Evolutionary conservation across 768 basidiomycete species (phyloP), one percentile per base, ranked within the genome.

Genomic region (Hydnomerulius pinastri): DNA sequence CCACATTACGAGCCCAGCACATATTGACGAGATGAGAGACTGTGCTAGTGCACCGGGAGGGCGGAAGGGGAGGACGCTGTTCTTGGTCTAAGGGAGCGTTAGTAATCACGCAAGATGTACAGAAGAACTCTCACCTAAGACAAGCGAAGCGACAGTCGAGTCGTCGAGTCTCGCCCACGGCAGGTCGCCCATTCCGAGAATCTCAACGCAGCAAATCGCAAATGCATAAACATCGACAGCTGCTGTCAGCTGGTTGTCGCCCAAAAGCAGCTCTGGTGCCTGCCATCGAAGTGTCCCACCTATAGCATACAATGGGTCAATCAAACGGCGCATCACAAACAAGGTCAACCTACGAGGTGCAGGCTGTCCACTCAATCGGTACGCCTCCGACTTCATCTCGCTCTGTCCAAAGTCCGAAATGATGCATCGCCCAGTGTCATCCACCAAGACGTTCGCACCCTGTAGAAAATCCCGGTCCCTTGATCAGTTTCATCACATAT

Each of bases 371-470:
- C 80, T 86, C 2, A 87, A 71, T 27, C 79, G 75, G 56, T 75
- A 83, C 4, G 80, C 82, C 63, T 92, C 87, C 13, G 76, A 79
- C 69, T 84, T 88, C 73, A 92, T 83, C 66, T 88, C 85, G 57
- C 81, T 86, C 65, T 92, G 86, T 0, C 88, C 90, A 64, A 94
- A 93, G 62, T 92, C 90, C 24, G 87, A 82, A 35, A 93, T 82
- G 33, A 92, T 76, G 51, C 89, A 92, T 39, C 72, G 78, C 2
- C 78, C 74, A 1, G 75, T 66, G 52, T 89, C 82, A 56, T 86
- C 81, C 12, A 94, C 81, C 2, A 93, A 78, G 13, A 92, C 79
- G 61, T 94, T 93, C 2, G 85, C 76, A 3, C 80, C 87, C 86
- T 81, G 33, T n/a, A 33, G 17, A 29, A 32, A 4, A 9, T 83